Base-by-base conservation (phyloP, 1,284 basidiomycete genomes). In the Sporisorium iseilematis-ciliati region DNA sequence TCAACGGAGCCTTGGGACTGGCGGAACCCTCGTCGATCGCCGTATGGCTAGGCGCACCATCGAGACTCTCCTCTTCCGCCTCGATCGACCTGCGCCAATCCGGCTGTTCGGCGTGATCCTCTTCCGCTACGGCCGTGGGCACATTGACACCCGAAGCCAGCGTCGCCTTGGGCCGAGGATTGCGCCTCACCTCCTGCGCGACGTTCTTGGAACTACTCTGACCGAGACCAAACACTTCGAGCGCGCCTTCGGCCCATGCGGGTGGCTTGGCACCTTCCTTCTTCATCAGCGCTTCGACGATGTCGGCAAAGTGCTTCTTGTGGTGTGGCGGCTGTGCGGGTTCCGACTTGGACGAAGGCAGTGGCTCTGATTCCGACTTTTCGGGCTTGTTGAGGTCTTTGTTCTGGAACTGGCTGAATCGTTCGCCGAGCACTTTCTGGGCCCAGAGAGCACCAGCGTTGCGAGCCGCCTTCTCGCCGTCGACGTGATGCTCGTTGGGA, bases 161-260 rank as follows among this genome's bases (percentile, higher is more conserved):
- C 7, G 68, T 64, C 25, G 57, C 45, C 49, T 65, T 74, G 29
- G 70, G 68, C 21, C 78, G 62, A 7, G 76, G 65, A 49, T 77
- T 79, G 33, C 68, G 65, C 11, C 78, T 69, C 25, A 76, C 81
- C 33, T 75, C 81, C 43, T 81, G 65, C 1, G 76, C 78, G 8
- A 82, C 81, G 42, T 82, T 82, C 45, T 76, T 63, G 52, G 68
- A 68, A 43, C 71, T 76, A 48, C 76, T 79, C 43, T 69, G 79
- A 4, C 81, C 81, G 12, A 81, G 68, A 21, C 81, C 81, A 43
- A 82, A 81, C 23, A 78, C 77, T 33, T 82, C 81, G 33, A 82
- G 64, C 8, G 81, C 81, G 5, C 81, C 81, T 25, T 81, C 81
- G n/a, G 81, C 78, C 81, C 81, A 82, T 1, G 75, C 75, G 10